Conservation (phyloP, 1,284 basidiomycete genomes). For the Kwoniella shivajii region DNA sequence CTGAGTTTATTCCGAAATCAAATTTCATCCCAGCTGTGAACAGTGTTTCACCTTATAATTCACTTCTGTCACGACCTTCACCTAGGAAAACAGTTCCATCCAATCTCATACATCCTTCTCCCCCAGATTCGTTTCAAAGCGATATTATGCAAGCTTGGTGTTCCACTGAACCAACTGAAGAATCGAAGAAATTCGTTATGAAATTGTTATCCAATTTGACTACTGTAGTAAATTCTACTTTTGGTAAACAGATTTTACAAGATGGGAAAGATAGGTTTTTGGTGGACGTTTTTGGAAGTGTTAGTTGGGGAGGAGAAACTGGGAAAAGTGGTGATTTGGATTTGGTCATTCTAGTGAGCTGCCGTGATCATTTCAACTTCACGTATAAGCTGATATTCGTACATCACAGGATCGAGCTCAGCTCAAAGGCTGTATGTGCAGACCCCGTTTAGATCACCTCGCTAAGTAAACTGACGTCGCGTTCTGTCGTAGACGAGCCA, state of each 20-base stretch:
- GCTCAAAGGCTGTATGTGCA: slow-evolving; percentile 44
- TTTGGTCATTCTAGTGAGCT: slow-evolving; percentile 44
- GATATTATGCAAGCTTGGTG: slow-evolving; percentile 30
- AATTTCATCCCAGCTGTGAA: neutral
- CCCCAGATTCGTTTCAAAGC: slow-evolving; percentile 23
- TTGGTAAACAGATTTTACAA: slow-evolving; percentile 7
- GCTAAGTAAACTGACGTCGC: neutral
- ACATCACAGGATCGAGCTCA: slow-evolving; percentile 29
- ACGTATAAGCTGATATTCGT: slow-evolving; percentile 10
- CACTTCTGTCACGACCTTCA: slow-evolving; percentile 21
- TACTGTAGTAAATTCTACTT: slow-evolving; percentile 17
- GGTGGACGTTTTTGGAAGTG: slow-evolving; percentile 55
- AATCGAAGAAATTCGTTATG: slow-evolving; percentile 14
- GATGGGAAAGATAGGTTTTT: slow-evolving; percentile 27
- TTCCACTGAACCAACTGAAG: slow-evolving; percentile 23
- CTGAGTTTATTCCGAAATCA: neutral
- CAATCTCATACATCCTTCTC: slow-evolving; percentile 5
- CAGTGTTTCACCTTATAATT: slow-evolving; percentile 26
- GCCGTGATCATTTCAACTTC: neutral
- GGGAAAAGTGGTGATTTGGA: slow-evolving; percentile 48
- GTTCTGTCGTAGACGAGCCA: slow-evolving; percentile 22
- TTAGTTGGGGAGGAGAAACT: slow-evolving; percentile 52
- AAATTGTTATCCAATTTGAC: slow-evolving; percentile 24
- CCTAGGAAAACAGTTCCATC: slow-evolving; percentile 19
- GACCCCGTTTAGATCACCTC: too few relatives aligned